Base-by-base conservation (phyloP, 306 rosid species). In the Psophocarpus tetragonolobus region DNA sequence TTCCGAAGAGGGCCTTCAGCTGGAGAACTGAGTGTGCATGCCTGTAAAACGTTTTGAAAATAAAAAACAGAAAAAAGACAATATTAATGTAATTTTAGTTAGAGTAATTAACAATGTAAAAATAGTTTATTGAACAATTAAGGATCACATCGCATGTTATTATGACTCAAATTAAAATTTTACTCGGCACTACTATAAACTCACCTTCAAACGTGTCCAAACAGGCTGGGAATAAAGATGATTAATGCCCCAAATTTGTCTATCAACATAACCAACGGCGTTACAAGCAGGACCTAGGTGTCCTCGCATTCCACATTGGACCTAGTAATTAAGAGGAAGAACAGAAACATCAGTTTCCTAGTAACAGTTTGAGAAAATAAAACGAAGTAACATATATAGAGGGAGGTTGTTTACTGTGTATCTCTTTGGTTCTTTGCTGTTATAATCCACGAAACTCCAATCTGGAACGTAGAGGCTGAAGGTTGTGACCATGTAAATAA, bases 261-360 rank as follows among this genome's bases (percentile, higher is more conserved):
- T 77, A 74, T 93, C 98, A 11, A 91, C 97, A 45, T 83, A 29
- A 14, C 98, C 97, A 26, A 91, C 97, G 0, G 97, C 97, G 67
- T 93, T 93, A 83, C 98, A 93, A 23, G 98, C 96, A 11, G 98
- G 97, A 2, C 98, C 93, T 29, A 93, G 38, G 78, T 91, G 89
- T 64, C 98, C 96, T 91, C 97, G 86, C 92, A 91, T 83, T 35
- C 97, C 97, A 83, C 98, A 91, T 32, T 47, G 51, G 2, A 93
- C 93, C 96, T 93, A 77, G 57, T 87, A 68, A 51, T 85, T 64
- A 8, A 26, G 61, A 21, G 20, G 2, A 30, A 33, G 13, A 1
- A 12, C n/a, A 8, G 2, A 8, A 57, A 44, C 8, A 18, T 80
- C 9, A 51, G 64, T 50, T 5, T 62, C 36, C 38, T 21, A 14